These are phyloP conservation scores for Stephanodiscus triporus DNA, from an alignment of 108 stramenopile genomes.

Conservation along the genomic window DNA sequence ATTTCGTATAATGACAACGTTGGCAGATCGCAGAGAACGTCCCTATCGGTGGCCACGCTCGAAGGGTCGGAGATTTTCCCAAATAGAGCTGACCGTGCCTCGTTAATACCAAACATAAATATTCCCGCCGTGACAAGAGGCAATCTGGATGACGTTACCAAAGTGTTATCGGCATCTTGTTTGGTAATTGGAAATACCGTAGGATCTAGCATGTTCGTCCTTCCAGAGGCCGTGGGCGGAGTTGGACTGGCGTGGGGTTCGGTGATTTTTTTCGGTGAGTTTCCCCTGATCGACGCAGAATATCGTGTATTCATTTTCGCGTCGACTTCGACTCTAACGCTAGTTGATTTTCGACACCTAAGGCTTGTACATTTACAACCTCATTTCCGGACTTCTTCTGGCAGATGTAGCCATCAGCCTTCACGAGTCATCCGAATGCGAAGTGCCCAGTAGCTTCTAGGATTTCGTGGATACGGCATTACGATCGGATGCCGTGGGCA, in stretches of 20 bases:
- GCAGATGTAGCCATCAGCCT: conserved; percentile 78
- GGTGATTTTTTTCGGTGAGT: conserved; percentile 51
- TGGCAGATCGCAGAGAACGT: conserved; percentile 4
- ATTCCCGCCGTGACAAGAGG: neutral
- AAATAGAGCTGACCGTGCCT: no score
- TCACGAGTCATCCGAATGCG: conserved; percentile 56
- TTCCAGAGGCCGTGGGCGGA: conserved; percentile 63
- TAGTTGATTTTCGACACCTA: neutral
- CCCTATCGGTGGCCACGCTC: conserved; percentile 29
- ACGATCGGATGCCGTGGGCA: conserved; percentile 34
- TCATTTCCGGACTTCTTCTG: conserved; percentile 72
- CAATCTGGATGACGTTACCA: conserved; percentile 4
- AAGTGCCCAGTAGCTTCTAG: conserved; percentile 67
- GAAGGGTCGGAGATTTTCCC: no score
- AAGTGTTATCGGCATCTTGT: conserved; percentile 58
- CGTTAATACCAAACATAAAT: neutral
- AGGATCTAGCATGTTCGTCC: conserved; percentile 70
- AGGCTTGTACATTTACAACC: conserved; percentile 62
- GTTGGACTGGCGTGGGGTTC: conserved; percentile 60
- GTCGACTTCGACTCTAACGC: neutral
- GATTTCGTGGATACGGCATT: conserved; percentile 75
- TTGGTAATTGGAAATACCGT: conserved; percentile 81
- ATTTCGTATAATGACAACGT: no score
- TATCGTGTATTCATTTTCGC: neutral
- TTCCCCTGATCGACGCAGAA: neutral